Evolutionary conservation across 768 basidiomycete species (phyloP), one percentile per base, ranked within the genome.

Genomic region (Tulasnella sp.): DNA sequence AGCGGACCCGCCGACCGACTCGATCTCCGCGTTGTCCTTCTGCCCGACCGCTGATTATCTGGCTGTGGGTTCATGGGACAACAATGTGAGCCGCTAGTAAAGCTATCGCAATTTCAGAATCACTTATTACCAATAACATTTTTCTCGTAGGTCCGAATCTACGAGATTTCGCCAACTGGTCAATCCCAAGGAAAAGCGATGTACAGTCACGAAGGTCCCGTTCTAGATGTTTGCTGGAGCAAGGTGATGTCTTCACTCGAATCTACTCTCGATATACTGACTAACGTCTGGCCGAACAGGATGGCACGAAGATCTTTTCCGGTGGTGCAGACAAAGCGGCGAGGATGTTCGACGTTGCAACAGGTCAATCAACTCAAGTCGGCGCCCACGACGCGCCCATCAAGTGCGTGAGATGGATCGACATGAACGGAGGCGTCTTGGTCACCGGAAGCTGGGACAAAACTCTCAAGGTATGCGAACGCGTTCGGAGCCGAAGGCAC

Each of bases 401-500:
- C 77, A 92, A 89, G 79, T 88, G 86, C 72, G 89, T 94, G 42
- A 85, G 87, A 69, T 95, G 90, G 88, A 83, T 94, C 68, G 90
- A 95, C 74, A 86, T 89, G 5, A 88, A 87, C 37, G 86, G 86
- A 40, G 87, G 91, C 16, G 88, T 95, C 74, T 83, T 95, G 22
- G 92, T 89, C 14, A 98, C 96, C 0, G 97, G 95, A 11, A 94
- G 94, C 69, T 99, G 97, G 97, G 96, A 99, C 80, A 96, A 96
- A 81, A 96, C 93, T 1, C 81, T 98, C 78, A 96, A 95, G 85
- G 95, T 95, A 75, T 71, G 81, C 77, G 11, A 3, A 32, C 9
- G n/a, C 8, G 19, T 16, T 35, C 65, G 32, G 26, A 17, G 17
- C n/a, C 11, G 19, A 34, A n/a, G 16, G n/a, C 14, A 42, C 64